Percentiles rank a stretch among this genome's conserved stretches.
These are phyloP conservation scores for Neospora caninum DNA, from an alignment of 169 alveolate species.

Conservation along the genomic window DNA sequence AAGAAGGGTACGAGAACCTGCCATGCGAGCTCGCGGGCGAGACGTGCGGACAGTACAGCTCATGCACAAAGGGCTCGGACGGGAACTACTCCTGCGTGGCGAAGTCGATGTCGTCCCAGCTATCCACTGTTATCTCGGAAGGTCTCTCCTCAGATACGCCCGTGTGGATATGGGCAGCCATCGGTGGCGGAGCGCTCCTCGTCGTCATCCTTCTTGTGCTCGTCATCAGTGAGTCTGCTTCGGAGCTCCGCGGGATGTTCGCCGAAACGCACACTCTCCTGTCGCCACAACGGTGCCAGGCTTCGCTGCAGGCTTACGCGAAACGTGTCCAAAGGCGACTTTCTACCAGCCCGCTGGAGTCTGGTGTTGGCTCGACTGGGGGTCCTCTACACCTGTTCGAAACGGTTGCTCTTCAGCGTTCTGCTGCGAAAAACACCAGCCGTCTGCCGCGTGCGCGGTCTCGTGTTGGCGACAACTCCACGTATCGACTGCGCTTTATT, in stretches of 20 bases:
- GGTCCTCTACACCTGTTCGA: too few species aligned
- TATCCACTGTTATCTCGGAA: neutral
- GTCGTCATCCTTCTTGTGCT: neutral
- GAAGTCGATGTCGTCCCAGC: neutral
- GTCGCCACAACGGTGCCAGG: too few species aligned
- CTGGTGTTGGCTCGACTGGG: too few species aligned
- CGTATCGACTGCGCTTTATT: too few species aligned
- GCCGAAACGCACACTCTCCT: too few species aligned
- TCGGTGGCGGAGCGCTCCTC: constrained; percentile 24
- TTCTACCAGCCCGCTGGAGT: too few species aligned
- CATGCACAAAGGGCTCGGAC: neutral
- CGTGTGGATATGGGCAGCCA: constrained; percentile 58
- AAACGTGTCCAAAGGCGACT: too few species aligned
- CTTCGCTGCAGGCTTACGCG: too few species aligned
- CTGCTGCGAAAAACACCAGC: too few species aligned
- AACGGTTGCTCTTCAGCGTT: too few species aligned
- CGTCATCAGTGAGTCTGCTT: neutral
- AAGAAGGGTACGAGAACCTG: constrained; percentile 11
- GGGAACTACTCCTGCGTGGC: neutral
- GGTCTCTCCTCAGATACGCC: constrained; percentile 60
- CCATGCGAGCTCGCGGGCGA: constrained; percentile 4
- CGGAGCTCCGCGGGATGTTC: neutral
- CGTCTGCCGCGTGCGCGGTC: too few species aligned
- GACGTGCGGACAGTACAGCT: neutral
- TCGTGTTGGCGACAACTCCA: too few species aligned